phyloP scores from a whole-genome alignment of 108 stramenopile genomes.

The Nitzschia putrida region DNA sequence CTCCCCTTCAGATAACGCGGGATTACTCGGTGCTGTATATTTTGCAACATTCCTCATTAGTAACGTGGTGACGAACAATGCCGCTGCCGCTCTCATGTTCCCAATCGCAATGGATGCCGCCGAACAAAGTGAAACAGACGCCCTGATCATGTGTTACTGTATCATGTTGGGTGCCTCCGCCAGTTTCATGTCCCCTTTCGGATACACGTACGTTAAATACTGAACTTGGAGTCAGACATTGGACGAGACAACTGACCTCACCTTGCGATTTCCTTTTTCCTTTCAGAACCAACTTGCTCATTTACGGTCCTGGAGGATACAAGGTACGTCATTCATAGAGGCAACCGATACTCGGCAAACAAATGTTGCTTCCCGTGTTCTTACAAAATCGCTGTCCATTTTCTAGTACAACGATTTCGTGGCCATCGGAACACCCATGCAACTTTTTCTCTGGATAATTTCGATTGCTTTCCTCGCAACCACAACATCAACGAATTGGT shows the following conservation, averaged over 20 bases:
- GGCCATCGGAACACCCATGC: conserved; percentile 77
- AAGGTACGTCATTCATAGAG: conserved; percentile 27
- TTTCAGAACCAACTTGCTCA: conserved; percentile 71
- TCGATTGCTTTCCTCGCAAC: conserved; percentile 46
- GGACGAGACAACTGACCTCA: neutral
- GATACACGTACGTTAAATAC: conserved; percentile 65
- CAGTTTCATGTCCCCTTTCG: conserved; percentile 82
- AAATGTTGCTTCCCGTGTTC: neutral
- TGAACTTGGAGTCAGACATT: neutral
- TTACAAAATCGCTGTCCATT: neutral
- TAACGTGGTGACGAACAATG: conserved; percentile 85
- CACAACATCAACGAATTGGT: conserved; percentile 46
- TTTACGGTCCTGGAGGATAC: conserved; percentile 88
- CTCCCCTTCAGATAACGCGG: conserved; percentile 42
- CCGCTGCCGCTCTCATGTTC: conserved; percentile 84
- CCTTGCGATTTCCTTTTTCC: neutral
- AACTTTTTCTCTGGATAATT: conserved; percentile 74
- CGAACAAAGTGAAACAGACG: conserved; percentile 60
- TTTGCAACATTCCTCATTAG: conserved; percentile 82
- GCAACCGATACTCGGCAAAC: neutral
- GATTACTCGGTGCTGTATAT: conserved; percentile 81
- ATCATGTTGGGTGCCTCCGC: conserved; percentile 85
- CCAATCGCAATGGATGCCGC: conserved; percentile 83
- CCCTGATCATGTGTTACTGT: conserved; percentile 64
- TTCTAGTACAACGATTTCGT: conserved; percentile 66